phyloP scores from a whole-genome alignment of 306 rosid species.

The Benincasa hispida region DNA sequence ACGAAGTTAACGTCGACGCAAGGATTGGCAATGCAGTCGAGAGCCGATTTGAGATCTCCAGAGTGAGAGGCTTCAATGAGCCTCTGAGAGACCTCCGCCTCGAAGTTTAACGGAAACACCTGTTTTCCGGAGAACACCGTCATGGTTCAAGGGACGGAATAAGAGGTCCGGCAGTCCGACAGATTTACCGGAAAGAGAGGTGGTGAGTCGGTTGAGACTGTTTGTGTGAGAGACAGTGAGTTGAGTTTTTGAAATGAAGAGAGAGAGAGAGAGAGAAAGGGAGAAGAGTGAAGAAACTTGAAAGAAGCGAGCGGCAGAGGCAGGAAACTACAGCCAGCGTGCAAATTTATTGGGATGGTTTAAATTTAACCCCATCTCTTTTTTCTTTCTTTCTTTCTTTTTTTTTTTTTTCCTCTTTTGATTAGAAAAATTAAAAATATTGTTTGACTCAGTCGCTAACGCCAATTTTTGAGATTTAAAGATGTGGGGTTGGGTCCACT shows the following conservation, averaged over 20 bases:
- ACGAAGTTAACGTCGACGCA: slow-evolving; percentile 72
- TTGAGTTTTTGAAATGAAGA: slow-evolving; percentile 2
- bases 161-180: slow-evolving; percentile 5
- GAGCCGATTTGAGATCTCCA: slow-evolving; percentile 57
- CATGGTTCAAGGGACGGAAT: slow-evolving; percentile 28
- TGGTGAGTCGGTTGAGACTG: background rate
- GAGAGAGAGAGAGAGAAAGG: background rate
- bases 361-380: slow-evolving; percentile 1
- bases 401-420: background rate
- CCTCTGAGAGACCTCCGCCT: slow-evolving; percentile 57
- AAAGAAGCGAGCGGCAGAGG: slow-evolving; percentile 56
- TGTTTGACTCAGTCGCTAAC: background rate
- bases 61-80: slow-evolving; percentile 73
- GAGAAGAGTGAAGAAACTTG: slow-evolving; percentile 24
- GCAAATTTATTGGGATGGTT: slow-evolving; percentile 28
- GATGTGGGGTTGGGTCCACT: slow-evolving; percentile 10
- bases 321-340: background rate
- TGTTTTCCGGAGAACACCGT: slow-evolving; percentile 71
- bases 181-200: slow-evolving; percentile 12
- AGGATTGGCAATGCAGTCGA: slow-evolving; percentile 56
- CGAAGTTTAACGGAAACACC: slow-evolving; percentile 75
- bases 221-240: background rate
- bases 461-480: background rate
- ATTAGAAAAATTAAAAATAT: background rate
- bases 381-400: background rate